Evolutionary conservation across 352 stramenopile species (phyloP).

Genomic region (Pythium catenulatum): DNA sequence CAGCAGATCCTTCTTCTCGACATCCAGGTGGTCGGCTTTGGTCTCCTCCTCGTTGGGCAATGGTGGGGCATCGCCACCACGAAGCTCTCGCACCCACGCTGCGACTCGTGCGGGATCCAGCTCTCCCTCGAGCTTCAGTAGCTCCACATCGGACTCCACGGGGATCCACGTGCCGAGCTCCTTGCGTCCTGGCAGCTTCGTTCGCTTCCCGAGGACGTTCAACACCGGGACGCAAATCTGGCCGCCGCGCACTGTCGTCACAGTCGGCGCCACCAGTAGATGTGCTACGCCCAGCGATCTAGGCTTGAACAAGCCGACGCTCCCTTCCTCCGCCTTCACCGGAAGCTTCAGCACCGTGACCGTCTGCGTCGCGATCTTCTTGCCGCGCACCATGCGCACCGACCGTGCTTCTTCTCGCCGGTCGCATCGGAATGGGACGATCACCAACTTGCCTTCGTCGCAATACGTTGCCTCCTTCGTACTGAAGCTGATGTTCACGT

Average conservation of each 20-base stretch:
- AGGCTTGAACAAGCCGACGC: slow-evolving; percentile 8
- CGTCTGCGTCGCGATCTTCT: slow-evolving; percentile 28
- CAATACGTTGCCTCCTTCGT: neutral
- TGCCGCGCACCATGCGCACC: slow-evolving; percentile 9
- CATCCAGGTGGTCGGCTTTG: neutral
- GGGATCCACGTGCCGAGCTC: slow-evolving; percentile 42
- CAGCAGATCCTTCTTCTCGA: slow-evolving; percentile 1
- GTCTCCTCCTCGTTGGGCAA: slow-evolving; percentile 26
- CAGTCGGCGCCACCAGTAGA: slow-evolving; percentile 30
- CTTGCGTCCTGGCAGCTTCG: slow-evolving; percentile 21
- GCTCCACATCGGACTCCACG: slow-evolving; percentile 15
- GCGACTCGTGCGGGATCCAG: neutral
- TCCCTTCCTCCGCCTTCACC: slow-evolving; percentile 37
- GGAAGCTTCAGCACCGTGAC: neutral
- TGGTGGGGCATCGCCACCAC: neutral
- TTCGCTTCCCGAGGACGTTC: slow-evolving; percentile 34
- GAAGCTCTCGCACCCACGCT: neutral
- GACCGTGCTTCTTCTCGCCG: neutral
- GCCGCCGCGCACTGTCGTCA: neutral
- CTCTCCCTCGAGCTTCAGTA: slow-evolving; percentile 16
- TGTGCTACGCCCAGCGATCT: neutral
- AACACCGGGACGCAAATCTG: slow-evolving; percentile 14
- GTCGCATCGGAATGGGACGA: neutral
- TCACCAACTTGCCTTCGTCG: neutral
- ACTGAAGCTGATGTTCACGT: neutral